Evolutionary conservation across 2,329 filamentous ascomycete species (phyloP), one percentile per base, ranked within the genome.

Genomic region (Exserohilum turcica): DNA sequence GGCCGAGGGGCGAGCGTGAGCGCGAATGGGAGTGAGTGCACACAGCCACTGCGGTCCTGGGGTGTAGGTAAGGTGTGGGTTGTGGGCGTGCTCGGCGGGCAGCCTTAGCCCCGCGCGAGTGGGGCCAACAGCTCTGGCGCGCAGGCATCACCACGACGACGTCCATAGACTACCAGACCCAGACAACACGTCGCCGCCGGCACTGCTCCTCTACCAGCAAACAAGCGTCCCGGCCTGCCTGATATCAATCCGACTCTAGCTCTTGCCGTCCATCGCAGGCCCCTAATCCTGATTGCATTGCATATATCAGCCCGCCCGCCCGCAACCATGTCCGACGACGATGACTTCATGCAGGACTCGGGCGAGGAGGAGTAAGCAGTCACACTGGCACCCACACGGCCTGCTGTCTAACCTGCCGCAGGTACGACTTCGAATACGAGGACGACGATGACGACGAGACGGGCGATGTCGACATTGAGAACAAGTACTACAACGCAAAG

Each of bases 401-500:
- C 10, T n/a, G 28, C 6, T 10, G 2, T 40, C 64, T 68, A 73
- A 73, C 31, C 52, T n/a, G 6, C 24, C 31, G 3, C 54, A 90
- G 88, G 68, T 92, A 97, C 73, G 94, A 97, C 77, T 97, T 97
- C 74, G 93, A 97, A 71, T 97, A 97, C 76, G 93, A 97, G 73
- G 94, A 92, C 66, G 91, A 92, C 61, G 91, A 96, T 51, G 92
- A 94, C 43, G 90, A 95, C 37, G 88, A 96, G 52, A 86, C 84
- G 28, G 92, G 88, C 52, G 91, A 97, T 73, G 90, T 97, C 66
- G 92, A 93, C 64, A 95, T 97, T 74, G 94, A 99, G 75, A 99
- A 99, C 81, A 97, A 96, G 79, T 99, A 99, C 81, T 99, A 97
- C 83, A 97, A 97, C 77, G 94, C 94, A 37, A 99, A 99, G 78